These are phyloP conservation scores for Xylaria digitata DNA, from an alignment of 2,329 filamentous ascomycete species.

Conservation along the genomic window DNA sequence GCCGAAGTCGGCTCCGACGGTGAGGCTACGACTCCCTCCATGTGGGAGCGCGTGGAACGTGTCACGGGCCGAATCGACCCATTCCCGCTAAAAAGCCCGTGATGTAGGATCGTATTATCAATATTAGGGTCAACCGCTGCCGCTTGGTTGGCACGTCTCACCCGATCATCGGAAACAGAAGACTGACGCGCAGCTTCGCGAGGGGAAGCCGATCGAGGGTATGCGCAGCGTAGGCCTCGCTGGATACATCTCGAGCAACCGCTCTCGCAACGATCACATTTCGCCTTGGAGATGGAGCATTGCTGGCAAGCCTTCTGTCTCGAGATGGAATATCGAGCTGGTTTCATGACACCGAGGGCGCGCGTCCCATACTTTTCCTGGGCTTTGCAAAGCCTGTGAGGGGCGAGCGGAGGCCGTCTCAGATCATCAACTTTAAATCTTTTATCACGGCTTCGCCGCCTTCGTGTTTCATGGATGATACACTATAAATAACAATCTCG, in stretches of 20 bases:
- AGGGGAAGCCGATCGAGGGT: constrained; percentile 38
- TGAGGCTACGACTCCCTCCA: constrained; percentile 13
- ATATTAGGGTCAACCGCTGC: not conserved
- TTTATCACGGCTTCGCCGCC: not conserved
- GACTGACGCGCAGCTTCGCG: constrained; percentile 16
- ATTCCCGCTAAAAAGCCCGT: not conserved
- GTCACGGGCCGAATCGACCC: not conserved
- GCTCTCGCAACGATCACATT: constrained; percentile 53
- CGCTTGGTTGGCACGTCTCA: not conserved
- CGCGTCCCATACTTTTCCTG: constrained; percentile 5
- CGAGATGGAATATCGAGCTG: constrained; percentile 51
- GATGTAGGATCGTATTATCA: not conserved
- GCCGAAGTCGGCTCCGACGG: constrained; percentile 13
- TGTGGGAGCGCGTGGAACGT: not conserved
- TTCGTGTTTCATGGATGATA: not conserved
- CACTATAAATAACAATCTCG: constrained; percentile 9
- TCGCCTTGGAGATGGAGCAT: constrained; percentile 54
- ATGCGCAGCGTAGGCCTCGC: constrained; percentile 49
- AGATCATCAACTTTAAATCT: not conserved
- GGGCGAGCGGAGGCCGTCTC: not conserved
- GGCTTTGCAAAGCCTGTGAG: not conserved
- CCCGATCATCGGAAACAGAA: not conserved
- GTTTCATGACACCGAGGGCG: constrained; percentile 28
- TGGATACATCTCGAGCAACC: constrained; percentile 51
- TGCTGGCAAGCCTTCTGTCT: constrained; percentile 55